These are phyloP conservation scores for Beauveria scarabaeidicola DNA, from an alignment of 2,329 filamentous ascomycete species.

Conservation along the genomic window DNA sequence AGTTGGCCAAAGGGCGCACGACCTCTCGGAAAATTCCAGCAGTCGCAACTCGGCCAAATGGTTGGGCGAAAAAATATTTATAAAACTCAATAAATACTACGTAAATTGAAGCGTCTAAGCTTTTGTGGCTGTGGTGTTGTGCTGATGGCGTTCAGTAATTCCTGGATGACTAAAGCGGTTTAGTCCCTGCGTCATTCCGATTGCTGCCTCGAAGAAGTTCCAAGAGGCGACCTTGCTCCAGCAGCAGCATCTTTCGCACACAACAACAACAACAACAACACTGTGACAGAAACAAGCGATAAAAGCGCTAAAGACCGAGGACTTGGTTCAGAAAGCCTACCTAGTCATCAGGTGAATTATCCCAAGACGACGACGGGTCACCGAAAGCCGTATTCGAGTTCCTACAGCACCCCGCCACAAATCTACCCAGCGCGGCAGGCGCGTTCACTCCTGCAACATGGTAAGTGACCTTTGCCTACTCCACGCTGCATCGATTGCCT, in stretches of 20 bases:
- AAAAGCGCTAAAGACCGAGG: background rate
- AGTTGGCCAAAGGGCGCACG: background rate
- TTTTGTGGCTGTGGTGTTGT: background rate
- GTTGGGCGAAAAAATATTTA: background rate
- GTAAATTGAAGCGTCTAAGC: background rate
- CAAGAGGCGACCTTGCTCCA: conserved; percentile 1
- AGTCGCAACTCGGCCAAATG: background rate
- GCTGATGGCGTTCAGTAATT: background rate
- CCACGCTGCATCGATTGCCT: background rate
- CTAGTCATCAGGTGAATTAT: background rate
- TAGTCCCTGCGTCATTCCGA: conserved; percentile 14
- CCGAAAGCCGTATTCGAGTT: background rate
- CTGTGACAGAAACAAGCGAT: background rate
- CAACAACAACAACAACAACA: background rate
- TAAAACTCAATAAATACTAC: background rate
- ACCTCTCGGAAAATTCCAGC: background rate
- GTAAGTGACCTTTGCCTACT: background rate
- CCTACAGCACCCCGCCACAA: background rate
- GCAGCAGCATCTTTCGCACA: background rate
- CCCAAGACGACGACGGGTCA: background rate
- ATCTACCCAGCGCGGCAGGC: background rate
- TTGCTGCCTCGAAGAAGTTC: conserved; percentile 10
- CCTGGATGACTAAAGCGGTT: conserved; percentile 11
- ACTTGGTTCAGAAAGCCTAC: background rate
- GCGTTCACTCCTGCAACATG: conserved; percentile 1